A percentile compares a stretch with the other conserved stretches of the same genome.
Conservation (phyloP, 345 rosid species). For the Euphorbia lathyris region DNA sequence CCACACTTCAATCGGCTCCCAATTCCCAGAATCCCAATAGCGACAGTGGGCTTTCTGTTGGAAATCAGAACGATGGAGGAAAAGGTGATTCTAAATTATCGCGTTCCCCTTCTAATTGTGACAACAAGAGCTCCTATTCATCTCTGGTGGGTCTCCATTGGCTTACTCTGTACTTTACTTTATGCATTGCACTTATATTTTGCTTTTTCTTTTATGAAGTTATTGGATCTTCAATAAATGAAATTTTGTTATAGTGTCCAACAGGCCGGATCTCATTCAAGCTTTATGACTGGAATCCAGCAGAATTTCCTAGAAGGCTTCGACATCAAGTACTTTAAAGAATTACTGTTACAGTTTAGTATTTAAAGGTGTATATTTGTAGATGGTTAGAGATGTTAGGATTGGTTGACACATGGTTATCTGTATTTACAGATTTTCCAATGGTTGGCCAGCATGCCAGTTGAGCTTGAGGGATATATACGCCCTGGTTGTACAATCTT, state of each 20-base stretch:
- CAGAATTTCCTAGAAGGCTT: conserved; percentile 97
- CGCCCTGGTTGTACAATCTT: conserved; percentile 98
- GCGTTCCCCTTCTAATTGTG: conserved; percentile 54
- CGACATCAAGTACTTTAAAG: conserved; percentile 92
- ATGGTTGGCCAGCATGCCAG: conserved; percentile 97
- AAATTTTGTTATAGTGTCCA: conserved; percentile 64
- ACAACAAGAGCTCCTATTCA: conserved; percentile 67
- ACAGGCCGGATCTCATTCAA: conserved; percentile 96
- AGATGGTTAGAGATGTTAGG: conserved; percentile 18
- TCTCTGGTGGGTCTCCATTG: conserved; percentile 58
- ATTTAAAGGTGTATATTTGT: conserved; percentile 25
- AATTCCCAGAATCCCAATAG: conserved; percentile 45
- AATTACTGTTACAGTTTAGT: conserved; percentile 65
- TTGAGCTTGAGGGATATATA: conserved; percentile 92
- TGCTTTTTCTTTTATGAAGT: conserved; percentile 14
- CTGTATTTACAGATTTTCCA: conserved; percentile 68
- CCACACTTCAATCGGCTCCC: conserved; percentile 45
- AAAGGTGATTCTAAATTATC: conserved; percentile 54
- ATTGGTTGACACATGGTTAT: conserved; percentile 28
- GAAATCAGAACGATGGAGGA: conserved; percentile 42
- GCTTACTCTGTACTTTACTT: conserved; percentile 4
- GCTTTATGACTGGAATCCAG: conserved; percentile 99
- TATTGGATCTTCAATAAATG: background rate
- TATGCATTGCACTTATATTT: conserved; percentile 5
- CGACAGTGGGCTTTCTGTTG: conserved; percentile 59